These are phyloP conservation scores for Penicillium egyptiacum DNA, from an alignment of 495 filamentous ascomycete species.

Conservation along the genomic window DNA sequence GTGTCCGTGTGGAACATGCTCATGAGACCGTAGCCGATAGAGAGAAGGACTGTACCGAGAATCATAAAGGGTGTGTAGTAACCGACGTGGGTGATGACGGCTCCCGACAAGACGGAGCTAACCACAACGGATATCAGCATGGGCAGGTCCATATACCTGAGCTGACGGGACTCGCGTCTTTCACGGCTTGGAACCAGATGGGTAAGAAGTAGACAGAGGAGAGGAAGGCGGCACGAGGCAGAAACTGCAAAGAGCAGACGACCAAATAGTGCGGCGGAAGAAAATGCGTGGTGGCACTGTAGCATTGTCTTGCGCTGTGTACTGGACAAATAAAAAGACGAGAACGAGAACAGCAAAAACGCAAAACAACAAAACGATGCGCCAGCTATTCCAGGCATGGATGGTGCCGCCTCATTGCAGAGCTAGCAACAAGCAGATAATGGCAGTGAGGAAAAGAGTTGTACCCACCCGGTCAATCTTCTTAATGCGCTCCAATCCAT, in stretches of 20 bases:
- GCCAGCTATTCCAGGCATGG: constrained; percentile 36
- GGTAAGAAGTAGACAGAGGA: constrained; percentile 49
- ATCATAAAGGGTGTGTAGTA: constrained; percentile 72
- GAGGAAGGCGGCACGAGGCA: constrained; percentile 46
- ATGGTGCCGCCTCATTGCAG: constrained; percentile 46
- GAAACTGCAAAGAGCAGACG: constrained; percentile 50
- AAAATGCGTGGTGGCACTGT: constrained; percentile 35
- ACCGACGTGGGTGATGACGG: constrained; percentile 55
- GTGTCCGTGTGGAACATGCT: constrained; percentile 53
- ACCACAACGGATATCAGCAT: constrained; percentile 38
- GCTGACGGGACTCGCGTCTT: constrained; percentile 58
- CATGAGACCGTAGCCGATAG: constrained; percentile 66
- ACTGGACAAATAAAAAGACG: constrained; percentile 29
- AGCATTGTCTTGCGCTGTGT: constrained; percentile 25
- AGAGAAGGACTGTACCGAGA: constrained; percentile 47
- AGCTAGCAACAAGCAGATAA: constrained; percentile 42
- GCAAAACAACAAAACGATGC: constrained; percentile 38
- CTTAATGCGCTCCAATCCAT: constrained; percentile 26
- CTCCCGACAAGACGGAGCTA: constrained; percentile 43
- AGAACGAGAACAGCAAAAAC: constrained; percentile 38
- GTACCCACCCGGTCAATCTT: constrained; percentile 40
- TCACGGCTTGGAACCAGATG: constrained; percentile 57
- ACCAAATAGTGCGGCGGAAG: constrained; percentile 50
- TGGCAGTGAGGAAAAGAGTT: constrained; percentile 35
- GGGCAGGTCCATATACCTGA: constrained; percentile 54